Evolutionary conservation across 192 early-diverging fungal species (phyloP).

Genomic region (Powellomyces hirtus): DNA sequence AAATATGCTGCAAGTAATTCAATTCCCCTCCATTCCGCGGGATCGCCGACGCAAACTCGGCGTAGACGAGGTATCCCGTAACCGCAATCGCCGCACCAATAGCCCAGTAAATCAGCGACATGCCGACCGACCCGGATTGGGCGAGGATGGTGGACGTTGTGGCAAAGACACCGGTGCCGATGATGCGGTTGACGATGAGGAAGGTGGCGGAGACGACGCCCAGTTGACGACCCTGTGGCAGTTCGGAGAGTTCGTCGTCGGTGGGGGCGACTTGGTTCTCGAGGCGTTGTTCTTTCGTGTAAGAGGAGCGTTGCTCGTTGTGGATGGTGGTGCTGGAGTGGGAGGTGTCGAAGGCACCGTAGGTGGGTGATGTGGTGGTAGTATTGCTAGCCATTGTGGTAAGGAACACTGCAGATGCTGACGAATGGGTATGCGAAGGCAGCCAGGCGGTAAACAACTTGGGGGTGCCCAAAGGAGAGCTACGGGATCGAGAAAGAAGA

Average conservation of each 20-base stretch:
- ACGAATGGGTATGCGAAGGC: too few relatives aligned
- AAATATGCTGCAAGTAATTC: slow-evolving; percentile 24
- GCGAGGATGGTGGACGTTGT: slow-evolving; percentile 38
- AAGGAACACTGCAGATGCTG: too few relatives aligned
- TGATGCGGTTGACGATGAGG: slow-evolving; percentile 34
- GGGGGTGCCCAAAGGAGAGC: too few relatives aligned
- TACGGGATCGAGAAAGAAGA: too few relatives aligned
- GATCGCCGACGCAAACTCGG: slow-evolving; percentile 33
- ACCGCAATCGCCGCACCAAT: slow-evolving; percentile 38
- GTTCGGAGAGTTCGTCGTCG: not conserved
- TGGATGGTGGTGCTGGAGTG: too few relatives aligned
- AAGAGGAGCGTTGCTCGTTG: not conserved
- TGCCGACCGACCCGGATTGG: slow-evolving; percentile 37
- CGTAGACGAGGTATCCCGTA: slow-evolving; percentile 28
- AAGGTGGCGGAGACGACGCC: slow-evolving; percentile 18
- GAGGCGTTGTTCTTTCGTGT: not conserved
- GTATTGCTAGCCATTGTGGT: too few relatives aligned
- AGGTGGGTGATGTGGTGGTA: too few relatives aligned
- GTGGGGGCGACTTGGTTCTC: not conserved
- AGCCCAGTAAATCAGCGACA: slow-evolving; percentile 43
- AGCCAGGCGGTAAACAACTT: too few relatives aligned
- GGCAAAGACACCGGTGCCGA: slow-evolving; percentile 47
- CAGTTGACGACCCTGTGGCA: slow-evolving; percentile 4
- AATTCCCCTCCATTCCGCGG: slow-evolving; percentile 59
- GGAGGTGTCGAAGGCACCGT: too few relatives aligned